Conservation (phyloP, 169 alveolate genomes). For the Cardiosporidium cionae region DNA sequence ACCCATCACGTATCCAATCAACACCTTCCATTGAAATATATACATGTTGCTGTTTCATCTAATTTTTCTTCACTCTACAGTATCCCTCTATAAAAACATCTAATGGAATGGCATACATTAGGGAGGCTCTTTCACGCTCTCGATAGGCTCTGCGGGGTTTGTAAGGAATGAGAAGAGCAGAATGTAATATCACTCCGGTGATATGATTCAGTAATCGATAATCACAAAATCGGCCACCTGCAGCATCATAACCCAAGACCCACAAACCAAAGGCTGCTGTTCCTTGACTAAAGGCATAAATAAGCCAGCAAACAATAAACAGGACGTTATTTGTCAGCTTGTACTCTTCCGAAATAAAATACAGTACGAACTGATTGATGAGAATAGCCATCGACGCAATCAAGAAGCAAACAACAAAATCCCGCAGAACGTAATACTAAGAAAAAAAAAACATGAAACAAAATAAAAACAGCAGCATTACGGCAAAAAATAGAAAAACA, state of each 20-base stretch:
- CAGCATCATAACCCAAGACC: slow-evolving; percentile 18
- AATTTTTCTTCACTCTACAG: no score
- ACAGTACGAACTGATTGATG: neutral
- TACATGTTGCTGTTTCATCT: no score
- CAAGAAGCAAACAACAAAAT: neutral
- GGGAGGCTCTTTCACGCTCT: neutral
- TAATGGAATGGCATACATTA: neutral
- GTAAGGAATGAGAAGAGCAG: slow-evolving; percentile 25
- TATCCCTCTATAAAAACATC: no score
- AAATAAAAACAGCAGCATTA: no score
- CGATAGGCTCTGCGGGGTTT: slow-evolving; percentile 9
- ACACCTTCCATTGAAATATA: no score
- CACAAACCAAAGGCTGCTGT: slow-evolving; percentile 4
- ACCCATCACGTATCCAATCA: no score
- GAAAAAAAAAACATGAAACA: no score
- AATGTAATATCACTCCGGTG: slow-evolving; percentile 12
- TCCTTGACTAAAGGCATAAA: slow-evolving; percentile 4
- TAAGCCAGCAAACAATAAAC: neutral
- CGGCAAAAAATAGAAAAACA: no score
- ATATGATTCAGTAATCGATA: slow-evolving; percentile 3
- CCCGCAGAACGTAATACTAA: neutral
- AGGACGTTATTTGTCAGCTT: neutral
- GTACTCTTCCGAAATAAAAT: neutral
- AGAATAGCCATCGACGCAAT: neutral
- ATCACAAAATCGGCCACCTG: slow-evolving; percentile 21